Conservation (phyloP, 352 stramenopile species). For the Globisporangium canariense region DNA sequence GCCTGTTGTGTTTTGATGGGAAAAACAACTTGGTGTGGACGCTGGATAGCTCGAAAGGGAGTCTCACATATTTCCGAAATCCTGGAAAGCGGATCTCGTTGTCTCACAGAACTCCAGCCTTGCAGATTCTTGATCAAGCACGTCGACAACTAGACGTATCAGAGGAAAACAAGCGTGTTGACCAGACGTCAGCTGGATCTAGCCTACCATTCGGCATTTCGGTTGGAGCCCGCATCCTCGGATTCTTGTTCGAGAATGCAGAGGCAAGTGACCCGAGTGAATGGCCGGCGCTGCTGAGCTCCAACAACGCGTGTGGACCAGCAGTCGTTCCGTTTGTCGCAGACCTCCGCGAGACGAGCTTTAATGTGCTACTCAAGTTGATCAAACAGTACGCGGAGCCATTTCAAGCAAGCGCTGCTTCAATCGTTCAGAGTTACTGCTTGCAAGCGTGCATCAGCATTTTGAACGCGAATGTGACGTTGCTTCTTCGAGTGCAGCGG, state of each 20-base stretch:
- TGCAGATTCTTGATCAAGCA: conserved; percentile 7
- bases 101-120: conserved; percentile 22
- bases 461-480: conserved; percentile 34
- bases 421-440: conserved; percentile 23
- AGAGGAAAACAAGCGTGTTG: neutral
- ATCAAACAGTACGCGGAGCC: conserved; percentile 26
- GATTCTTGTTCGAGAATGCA: conserved; percentile 40
- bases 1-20: conserved; percentile 45
- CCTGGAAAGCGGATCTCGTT: conserved; percentile 37
- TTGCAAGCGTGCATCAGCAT: conserved; percentile 44
- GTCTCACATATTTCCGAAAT: conserved; percentile 38
- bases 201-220: conserved; percentile 9
- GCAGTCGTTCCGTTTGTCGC: conserved; percentile 39
- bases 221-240: conserved; percentile 28
- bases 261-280: conserved; percentile 22
- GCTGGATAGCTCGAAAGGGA: conserved; percentile 29
- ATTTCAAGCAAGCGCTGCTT: conserved; percentile 26
- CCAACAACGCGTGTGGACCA: neutral
- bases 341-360: conserved; percentile 32
- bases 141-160: neutral
- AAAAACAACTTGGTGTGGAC: conserved; percentile 47
- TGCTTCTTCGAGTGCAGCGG: conserved; percentile 21
- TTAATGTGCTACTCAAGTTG: conserved; percentile 31
- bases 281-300: conserved; percentile 3
- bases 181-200: neutral